These are phyloP conservation scores for Polygonum maritimum DNA, from an alignment of 148 eudicot species.

Conservation along the genomic window DNA sequence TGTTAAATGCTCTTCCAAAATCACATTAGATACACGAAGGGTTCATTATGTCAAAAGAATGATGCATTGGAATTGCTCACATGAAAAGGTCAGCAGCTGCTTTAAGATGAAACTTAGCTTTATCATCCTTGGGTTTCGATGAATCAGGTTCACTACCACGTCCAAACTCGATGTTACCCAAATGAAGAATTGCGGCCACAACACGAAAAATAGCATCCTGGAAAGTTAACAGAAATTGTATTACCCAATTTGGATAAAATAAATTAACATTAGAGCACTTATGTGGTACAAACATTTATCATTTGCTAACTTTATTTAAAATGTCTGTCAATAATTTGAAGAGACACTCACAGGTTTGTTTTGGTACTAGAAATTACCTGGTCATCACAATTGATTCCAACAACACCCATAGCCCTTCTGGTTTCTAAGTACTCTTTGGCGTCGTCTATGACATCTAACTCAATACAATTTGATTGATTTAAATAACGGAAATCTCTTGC, in stretches of 20 bases:
- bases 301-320: not conserved
- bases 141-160: constrained; percentile 73
- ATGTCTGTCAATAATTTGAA: not conserved
- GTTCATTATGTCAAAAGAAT: not conserved
- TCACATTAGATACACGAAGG: not conserved
- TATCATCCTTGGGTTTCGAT: constrained; percentile 78
- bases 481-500: constrained; percentile 78
- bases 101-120: constrained; percentile 66
- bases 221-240: constrained; percentile 1
- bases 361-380: constrained; percentile 36
- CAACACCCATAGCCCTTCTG: constrained; percentile 85
- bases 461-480: constrained; percentile 77
- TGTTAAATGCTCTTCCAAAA: not conserved
- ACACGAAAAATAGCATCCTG: constrained; percentile 94
- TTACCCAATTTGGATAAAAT: no score
- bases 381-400: constrained; percentile 74
- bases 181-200: constrained; percentile 91
- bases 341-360: not conserved
- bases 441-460: constrained; percentile 67
- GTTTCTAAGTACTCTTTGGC: constrained; percentile 74
- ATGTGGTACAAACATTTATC: not conserved
- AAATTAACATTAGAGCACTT: not conserved
- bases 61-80: constrained; percentile 21
- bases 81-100: constrained; percentile 77
- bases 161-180: constrained; percentile 81